Evolutionary conservation across 1,139 yeast genomes (phyloP), one percentile per base, ranked within the genome.

Genomic region (Taphrina communis): DNA sequence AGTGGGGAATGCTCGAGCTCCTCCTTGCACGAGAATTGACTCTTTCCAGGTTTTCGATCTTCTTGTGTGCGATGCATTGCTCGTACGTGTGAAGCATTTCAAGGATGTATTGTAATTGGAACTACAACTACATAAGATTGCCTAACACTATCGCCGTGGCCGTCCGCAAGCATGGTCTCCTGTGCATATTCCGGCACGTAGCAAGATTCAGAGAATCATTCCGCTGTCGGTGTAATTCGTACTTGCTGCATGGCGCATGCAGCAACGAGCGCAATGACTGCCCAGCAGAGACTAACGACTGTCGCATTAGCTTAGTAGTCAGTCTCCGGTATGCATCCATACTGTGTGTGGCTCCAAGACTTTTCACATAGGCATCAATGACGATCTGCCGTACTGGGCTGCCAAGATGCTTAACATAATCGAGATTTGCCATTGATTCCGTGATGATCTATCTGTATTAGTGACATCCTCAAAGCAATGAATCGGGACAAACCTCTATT

Each of bases 201-300:
- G 31, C 31, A 25, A 25, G 31, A 25, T 25, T 25, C 4, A 25
- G 31, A 25, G 31, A 25, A 25, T 25, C 4, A 25, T 25, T 25
- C 31, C 4, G 48, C n/a, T 44, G 8, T 2, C 17, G 48, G 19
- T 44, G 57, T 53, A 38, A 53, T 35, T 17, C 11, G 25, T 25
- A 53, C 57, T 56, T 56, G 48, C 17, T 25, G 39, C 48, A 56
- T 41, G 17, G 35, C 38, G 36, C 38, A 17, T 38, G 60, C 60
- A 11, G 48, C 50, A 7, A 38, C 12, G 9, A 41, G 25, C 21
- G 60, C 60, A 11, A 38, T 12, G 1, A 14, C 9, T 5, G 60
- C 36, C 36, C 39, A 41, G 25, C 31, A 14, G 9, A 56, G 50
- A 39, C 42, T 19, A 8, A 53, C 42, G 19, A 53, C 57, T 53